These are phyloP conservation scores for Emydomyces testavorans DNA, from an alignment of 2,329 filamentous ascomycete genomes.

Conservation along the genomic window DNA sequence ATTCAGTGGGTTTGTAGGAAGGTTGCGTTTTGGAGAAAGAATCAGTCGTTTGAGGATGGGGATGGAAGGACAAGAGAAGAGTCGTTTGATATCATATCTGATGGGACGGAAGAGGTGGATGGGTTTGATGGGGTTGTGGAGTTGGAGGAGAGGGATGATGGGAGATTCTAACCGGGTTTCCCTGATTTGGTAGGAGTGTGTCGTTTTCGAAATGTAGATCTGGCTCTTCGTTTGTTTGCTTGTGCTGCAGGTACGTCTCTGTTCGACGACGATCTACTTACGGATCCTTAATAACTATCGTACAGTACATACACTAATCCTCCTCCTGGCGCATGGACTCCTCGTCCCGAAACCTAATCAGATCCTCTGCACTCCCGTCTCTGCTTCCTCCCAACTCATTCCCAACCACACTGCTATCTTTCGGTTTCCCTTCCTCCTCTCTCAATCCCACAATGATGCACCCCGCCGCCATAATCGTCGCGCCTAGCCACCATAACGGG, in stretches of 20 bases:
- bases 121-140: constrained; percentile 39
- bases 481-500: constrained; percentile 51
- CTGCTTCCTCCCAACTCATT: constrained; percentile 3
- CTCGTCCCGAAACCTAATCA: constrained; percentile 9
- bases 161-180: background rate
- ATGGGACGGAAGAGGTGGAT: constrained; percentile 43
- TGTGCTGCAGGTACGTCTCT: too few relatives aligned
- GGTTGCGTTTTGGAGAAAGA: constrained; percentile 15
- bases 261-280: too few relatives aligned
- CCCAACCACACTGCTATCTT: constrained; percentile 5
- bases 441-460: constrained; percentile 53
- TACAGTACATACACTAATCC: background rate
- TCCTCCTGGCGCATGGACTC: background rate
- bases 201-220: too few relatives aligned
- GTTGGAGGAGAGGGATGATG: constrained; percentile 30
- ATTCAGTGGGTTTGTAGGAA: constrained; percentile 25
- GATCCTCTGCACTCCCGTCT: constrained; percentile 10
- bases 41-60: constrained; percentile 14
- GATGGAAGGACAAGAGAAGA: constrained; percentile 11
- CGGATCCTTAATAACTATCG: too few relatives aligned
- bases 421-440: constrained; percentile 33
- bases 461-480: constrained; percentile 47
- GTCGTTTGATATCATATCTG: constrained; percentile 37
- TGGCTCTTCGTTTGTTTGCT: too few relatives aligned
- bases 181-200: too few relatives aligned